Base-by-base conservation (phyloP, 495 filamentous ascomycete species). In the Podospora pseudopauciseta region DNA sequence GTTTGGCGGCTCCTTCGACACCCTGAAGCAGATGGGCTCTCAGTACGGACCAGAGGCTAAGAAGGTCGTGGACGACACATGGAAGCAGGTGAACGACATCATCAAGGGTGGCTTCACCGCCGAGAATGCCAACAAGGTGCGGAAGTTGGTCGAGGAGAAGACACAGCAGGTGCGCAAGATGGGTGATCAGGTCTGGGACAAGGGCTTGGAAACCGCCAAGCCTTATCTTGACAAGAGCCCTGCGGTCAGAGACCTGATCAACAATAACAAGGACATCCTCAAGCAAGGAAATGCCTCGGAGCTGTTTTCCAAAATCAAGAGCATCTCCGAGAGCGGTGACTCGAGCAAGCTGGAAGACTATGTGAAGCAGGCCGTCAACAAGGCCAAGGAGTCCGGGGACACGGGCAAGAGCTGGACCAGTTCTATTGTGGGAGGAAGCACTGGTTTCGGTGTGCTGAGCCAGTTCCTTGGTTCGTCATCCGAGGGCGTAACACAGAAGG, bases 161-260 rank as follows among this genome's bases (percentile, higher is more conserved):
- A 78, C 80, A 53, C 76, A 89, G 71, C 81, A 88, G 75, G 71
- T 90, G 4, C 79, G 83, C 67, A 83, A 88, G 72, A 68, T 90
- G 1, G 87, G 88, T 20, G 85, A 90, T 55, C 81, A 89, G 74
- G 84, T 85, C 0, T 92, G 85, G 84, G 78, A 88, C 70, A 86
- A 88, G 77, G 88, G 84, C 0, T 70, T 87, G 64, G 83, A 90
- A 70, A 80, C 90, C 71, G 84, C 83, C 9, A 83, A 87, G 74
- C 85, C 86, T 2, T 85, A 84, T 30, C 82, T 91, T 2, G 88
- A 91, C 63, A 89, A 90, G 81, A 88, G 80, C 70, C 89, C 89
- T 5, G 74, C 87, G 77, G 77, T 90, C 68, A 90, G 89, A 81
- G 71, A 89, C 74, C 66, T 91, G 49, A 72, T 91, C 7, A 86